These are phyloP conservation scores for Beauveria sp. DNA, from an alignment of 2,329 filamentous ascomycete species.

Conservation along the genomic window DNA sequence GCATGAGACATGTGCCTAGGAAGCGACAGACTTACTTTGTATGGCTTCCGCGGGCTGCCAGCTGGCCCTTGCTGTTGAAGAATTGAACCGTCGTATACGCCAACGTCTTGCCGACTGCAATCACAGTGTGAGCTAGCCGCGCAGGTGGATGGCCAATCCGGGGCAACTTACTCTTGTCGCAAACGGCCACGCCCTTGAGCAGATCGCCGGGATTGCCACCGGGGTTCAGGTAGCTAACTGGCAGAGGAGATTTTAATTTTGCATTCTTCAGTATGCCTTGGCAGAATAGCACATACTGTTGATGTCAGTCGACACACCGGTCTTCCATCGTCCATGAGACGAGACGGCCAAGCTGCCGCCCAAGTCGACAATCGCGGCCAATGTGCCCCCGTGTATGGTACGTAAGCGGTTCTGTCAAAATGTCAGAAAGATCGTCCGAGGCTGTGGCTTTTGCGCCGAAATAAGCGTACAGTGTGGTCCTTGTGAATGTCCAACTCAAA, in stretches of 20 bases:
- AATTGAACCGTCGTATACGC: constrained; percentile 56
- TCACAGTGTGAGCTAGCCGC: background rate
- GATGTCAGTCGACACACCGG: constrained; percentile 58
- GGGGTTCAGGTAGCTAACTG: constrained; percentile 56
- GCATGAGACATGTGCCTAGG: background rate
- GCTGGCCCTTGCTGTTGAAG: constrained; percentile 48
- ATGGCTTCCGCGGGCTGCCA: constrained; percentile 56
- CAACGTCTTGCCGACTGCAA: constrained; percentile 53
- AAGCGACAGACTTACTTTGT: constrained; percentile 45
- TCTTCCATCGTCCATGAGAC: constrained; percentile 54
- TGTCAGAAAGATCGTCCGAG: background rate
- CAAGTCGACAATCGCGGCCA: constrained; percentile 66
- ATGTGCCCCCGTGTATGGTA: constrained; percentile 71
- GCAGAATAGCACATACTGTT: constrained; percentile 37
- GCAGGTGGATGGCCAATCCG: too few species aligned
- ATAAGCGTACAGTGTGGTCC: constrained; percentile 58
- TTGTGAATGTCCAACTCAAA: constrained; percentile 70
- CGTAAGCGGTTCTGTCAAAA: constrained; percentile 59
- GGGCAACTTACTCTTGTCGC: constrained; percentile 49
- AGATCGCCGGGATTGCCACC: constrained; percentile 51
- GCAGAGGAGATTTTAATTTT: background rate
- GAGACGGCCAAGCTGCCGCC: constrained; percentile 59
- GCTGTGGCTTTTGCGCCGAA: too few species aligned
- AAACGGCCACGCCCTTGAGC: constrained; percentile 48
- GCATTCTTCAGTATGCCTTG: background rate